Percentiles rank a stretch among this genome's conserved stretches.
These are phyloP conservation scores for Drechslera avenae DNA, from an alignment of 2,329 filamentous ascomycete genomes.

Conservation along the genomic window DNA sequence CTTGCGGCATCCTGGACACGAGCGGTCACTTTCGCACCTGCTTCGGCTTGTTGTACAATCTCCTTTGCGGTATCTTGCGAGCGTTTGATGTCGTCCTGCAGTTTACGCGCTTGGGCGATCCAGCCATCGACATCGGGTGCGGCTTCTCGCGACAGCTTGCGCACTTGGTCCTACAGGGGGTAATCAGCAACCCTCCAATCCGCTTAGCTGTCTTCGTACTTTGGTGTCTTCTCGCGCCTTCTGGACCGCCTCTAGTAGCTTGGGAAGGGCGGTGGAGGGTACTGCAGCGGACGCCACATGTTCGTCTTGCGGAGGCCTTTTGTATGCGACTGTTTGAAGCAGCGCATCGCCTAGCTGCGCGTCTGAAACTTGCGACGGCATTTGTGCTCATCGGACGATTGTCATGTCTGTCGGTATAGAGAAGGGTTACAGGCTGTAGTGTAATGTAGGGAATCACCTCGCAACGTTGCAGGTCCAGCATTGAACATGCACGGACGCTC, in stretches of 20 bases:
- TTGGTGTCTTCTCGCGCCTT: constrained; percentile 60
- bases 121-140: constrained; percentile 82
- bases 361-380: constrained; percentile 38
- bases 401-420: constrained; percentile 25
- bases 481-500: constrained; percentile 10
- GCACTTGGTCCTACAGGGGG: constrained; percentile 68
- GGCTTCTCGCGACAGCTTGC: constrained; percentile 74
- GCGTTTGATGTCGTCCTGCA: constrained; percentile 83
- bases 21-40: constrained; percentile 66
- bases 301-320: constrained; percentile 63
- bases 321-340: constrained; percentile 66
- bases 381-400: constrained; percentile 19
- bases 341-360: constrained; percentile 62
- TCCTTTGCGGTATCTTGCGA: constrained; percentile 80
- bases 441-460: neutral
- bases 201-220: constrained; percentile 41
- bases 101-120: constrained; percentile 80
- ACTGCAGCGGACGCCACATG: constrained; percentile 60
- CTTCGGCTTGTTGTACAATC: constrained; percentile 78
- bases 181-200: constrained; percentile 9
- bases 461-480: constrained; percentile 10
- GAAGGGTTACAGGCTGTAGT: neutral
- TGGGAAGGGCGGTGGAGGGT: constrained; percentile 54
- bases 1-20: constrained; percentile 65
- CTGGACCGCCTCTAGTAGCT: constrained; percentile 57